These are phyloP conservation scores for Anaeromyces robustus DNA, from an alignment of 192 early-diverging fungal species.

Conservation along the genomic window DNA sequence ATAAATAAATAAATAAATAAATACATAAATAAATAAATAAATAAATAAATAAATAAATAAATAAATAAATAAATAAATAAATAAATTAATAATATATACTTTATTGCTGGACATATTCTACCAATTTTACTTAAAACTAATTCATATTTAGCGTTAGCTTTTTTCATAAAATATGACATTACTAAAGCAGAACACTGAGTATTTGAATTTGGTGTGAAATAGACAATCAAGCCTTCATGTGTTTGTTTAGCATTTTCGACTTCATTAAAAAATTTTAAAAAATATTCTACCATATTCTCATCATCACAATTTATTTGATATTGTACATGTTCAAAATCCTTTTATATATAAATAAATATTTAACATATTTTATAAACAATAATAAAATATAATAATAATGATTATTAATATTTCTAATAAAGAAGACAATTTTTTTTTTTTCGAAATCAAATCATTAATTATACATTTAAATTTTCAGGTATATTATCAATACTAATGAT, in stretches of 20 bases:
- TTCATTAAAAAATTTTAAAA: neutral
- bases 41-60: no score
- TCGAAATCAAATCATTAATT: no score
- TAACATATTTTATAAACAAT: no score
- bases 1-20: no score
- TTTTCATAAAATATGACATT: neutral
- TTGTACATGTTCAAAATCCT: neutral
- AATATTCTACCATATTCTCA: neutral
- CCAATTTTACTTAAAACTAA: neutral
- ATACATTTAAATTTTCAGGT: neutral
- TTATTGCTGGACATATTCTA: neutral
- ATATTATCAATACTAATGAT: neutral
- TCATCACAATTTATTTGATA: neutral
- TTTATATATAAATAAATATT: neutral
- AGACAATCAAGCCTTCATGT: neutral
- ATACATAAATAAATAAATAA: no score
- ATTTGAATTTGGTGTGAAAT: neutral
- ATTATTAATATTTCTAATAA: no score
- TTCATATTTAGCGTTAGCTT: neutral
- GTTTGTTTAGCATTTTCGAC: neutral
- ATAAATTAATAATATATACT: neutral
- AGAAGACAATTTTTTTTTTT: no score
- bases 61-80: neutral
- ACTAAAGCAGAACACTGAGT: neutral
- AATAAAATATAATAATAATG: no score